Evolutionary conservation across 1,139 yeast species (phyloP).

Genomic region (Saccharomyces hybrid): DNA sequence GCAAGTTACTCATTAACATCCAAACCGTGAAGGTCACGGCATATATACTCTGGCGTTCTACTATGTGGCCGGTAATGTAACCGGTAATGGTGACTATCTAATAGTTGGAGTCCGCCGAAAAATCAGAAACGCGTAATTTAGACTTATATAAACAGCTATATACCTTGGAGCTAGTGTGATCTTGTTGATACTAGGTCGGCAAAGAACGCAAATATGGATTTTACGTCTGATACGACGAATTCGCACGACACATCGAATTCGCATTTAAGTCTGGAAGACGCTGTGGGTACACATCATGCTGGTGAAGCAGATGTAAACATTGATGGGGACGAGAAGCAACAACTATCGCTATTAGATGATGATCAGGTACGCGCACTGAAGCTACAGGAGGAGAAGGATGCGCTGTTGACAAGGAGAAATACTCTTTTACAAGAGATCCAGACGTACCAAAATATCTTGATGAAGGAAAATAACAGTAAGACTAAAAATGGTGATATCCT

Average conservation of each 20-base stretch:
- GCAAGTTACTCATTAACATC: not conserved
- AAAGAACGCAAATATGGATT: slow-evolving; percentile 11
- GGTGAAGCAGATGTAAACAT: not conserved
- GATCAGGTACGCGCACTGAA: slow-evolving; percentile 11
- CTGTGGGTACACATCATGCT: not conserved
- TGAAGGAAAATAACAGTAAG: slow-evolving; percentile 6
- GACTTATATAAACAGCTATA: not conserved
- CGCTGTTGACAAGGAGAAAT: slow-evolving; percentile 13
- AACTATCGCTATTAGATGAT: slow-evolving; percentile 7
- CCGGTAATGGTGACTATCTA: not conserved
- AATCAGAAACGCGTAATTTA: not conserved
- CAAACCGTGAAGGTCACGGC: not conserved
- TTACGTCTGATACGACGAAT: slow-evolving; percentile 10
- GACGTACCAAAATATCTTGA: not conserved
- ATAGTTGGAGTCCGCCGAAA: not conserved
- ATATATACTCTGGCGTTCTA: not conserved
- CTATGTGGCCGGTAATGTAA: not conserved
- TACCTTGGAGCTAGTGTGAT: not conserved
- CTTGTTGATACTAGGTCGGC: not conserved
- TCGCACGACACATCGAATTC: not conserved
- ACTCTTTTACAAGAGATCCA: slow-evolving; percentile 14
- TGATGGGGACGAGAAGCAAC: not conserved
- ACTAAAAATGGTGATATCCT: slow-evolving; percentile 7
- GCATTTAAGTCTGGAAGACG: slow-evolving; percentile 1
- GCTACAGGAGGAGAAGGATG: slow-evolving; percentile 16